Base-by-base conservation (phyloP, 441 rosid species). In the Theobroma grandiflorum region DNA sequence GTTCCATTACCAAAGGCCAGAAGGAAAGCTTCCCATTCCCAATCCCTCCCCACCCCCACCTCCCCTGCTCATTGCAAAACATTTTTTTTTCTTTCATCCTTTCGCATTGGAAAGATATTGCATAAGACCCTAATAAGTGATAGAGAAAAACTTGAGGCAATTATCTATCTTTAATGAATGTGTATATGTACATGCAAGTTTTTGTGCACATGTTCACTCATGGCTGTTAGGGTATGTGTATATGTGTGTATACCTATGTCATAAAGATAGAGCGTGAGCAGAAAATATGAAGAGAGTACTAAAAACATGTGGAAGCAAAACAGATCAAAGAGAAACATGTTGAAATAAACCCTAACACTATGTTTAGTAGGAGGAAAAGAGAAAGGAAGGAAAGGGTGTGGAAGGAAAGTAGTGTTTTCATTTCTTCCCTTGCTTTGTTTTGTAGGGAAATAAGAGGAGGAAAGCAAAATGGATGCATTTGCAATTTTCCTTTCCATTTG, bases 11-110 rank as follows among this genome's bases (percentile, higher is more conserved):
- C 43, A 42, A 42, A 6, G 72, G 15, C 49, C 71, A 66, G 7
- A 68, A 43, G 38, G n/a, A n/a, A 5, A 69, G 38, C 55, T 26
- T 47, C 38, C 26, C n/a, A 69, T 69, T 45, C 57, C 8, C 9
- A 47, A 69, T 69, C 73, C 53, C 55, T 18, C 22, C 59, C 55
- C 22, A 8, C 5, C 72, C 72, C 55, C 37, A 68, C 37, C 50
- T 43, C 18, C 55, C 55, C n/a, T 68, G 35, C 4, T 22, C n/a
- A 6, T 18, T 20, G 43, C 33, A 43, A 59, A 15, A 58, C 20
- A 2, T 2, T 12, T 43, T 18, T 66, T 43, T 45, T n/a, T 42
- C 52, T 65, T 40, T 2, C 8, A 35, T 43, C 47, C 35, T 31
- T 26, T 68, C 72, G 43, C 18, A 22, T 0, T 6, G 38, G 38